Base-by-base conservation (phyloP, 2,329 filamentous ascomycete genomes). In the Penicillium thymicola region DNA sequence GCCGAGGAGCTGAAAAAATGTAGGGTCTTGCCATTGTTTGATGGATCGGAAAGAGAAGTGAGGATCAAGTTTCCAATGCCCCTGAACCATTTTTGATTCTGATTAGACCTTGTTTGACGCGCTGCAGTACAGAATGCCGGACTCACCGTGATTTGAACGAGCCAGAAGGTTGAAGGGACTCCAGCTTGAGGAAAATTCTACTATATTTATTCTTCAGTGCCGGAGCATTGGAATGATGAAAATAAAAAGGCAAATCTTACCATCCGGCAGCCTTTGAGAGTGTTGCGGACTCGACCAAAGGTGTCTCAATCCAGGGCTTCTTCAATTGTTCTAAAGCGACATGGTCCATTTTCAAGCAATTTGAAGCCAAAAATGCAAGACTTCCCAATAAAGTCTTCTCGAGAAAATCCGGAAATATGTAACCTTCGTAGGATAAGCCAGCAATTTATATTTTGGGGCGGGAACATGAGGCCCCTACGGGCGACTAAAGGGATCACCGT, bases 151-250 rank as follows among this genome's bases (percentile, higher is more conserved):
- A 90, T 72, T 94, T 92, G 81, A 94, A 95, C 30, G 88, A 91
- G 59, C 89, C 88, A 3, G 86, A 88, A 2, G 89, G 90, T 70
- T 95, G 90, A 36, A 92, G 82, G 67, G 87, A 87, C 61, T 94
- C 90, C 51, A 93, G 82, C 73, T 94, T 94, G 67, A 94, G 85
- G 70, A 89, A 89, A 67, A 94, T 84, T 78, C 87, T 87, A 78
- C 89, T 76, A 50, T 7, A 44, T 7, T 32, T 30, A 8, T n/a
- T 51, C 11, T 46, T 51, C 36, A 28, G 40, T 18, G n/a, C 41
- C 9, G 21, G 11, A 11, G 5, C 14, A 4, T 32, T 30, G 8
- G 1, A 3, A 21, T 21, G 21, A 21, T 14, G 6, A 42, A n/a
- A 41, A 23, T 27, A 14, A 21, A 46, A 46, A 14, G 9, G 16